phyloP scores from a whole-genome alignment of 345 rosid genomes.

The Brassica rapa region DNA sequence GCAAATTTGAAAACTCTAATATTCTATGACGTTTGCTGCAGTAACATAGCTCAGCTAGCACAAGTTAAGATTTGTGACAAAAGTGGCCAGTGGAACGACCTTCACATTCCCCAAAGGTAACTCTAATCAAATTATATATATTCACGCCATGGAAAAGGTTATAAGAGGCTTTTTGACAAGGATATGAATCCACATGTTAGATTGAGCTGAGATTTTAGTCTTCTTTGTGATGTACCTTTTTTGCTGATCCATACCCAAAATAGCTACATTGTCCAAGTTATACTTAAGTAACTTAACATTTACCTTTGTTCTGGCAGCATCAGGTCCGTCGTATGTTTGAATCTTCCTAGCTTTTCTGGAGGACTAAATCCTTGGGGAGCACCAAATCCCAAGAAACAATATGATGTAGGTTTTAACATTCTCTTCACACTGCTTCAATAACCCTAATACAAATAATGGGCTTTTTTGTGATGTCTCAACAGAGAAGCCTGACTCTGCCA shows the following conservation, averaged over 20 bases:
- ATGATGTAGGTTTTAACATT: slow-evolving; percentile 47
- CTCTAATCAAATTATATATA: neutral
- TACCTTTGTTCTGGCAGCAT: slow-evolving; percentile 49
- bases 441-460: neutral
- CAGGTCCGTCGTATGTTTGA: slow-evolving; percentile 83
- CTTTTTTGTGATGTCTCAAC: slow-evolving; percentile 23
- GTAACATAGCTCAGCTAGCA: slow-evolving; percentile 79
- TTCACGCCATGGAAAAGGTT: neutral
- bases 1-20: neutral
- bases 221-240: neutral
- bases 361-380: slow-evolving; percentile 95
- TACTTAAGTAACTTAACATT: neutral
- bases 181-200: neutral
- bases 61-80: slow-evolving; percentile 66
- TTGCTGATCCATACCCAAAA: neutral
- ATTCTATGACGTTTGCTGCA: slow-evolving; percentile 33
- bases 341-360: slow-evolving; percentile 94
- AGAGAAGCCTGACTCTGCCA: slow-evolving; percentile 80
- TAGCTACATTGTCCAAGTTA: neutral
- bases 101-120: slow-evolving; percentile 55
- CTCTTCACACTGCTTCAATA: neutral
- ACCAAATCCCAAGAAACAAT: slow-evolving; percentile 53
- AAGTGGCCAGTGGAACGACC: slow-evolving; percentile 66
- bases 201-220: neutral
- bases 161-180: neutral